These are phyloP conservation scores for Dillenia turbinata DNA, from an alignment of 164 flowering plant species.

Conservation along the genomic window DNA sequence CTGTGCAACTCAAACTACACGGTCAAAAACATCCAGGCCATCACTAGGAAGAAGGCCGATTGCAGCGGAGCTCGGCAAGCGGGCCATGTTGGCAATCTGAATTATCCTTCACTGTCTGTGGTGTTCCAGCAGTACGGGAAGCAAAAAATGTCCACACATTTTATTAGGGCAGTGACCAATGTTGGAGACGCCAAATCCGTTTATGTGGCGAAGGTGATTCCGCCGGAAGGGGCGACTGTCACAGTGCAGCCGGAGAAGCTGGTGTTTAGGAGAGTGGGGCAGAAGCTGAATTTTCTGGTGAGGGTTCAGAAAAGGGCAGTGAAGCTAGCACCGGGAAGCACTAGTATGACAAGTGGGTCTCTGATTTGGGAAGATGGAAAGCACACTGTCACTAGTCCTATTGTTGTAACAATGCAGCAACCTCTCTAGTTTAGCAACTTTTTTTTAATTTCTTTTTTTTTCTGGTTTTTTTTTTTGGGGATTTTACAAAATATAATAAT, in stretches of 20 bases:
- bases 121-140: slow-evolving; percentile 67
- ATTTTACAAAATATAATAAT: no score
- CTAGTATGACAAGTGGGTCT: slow-evolving; percentile 47
- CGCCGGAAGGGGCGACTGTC: slow-evolving; percentile 55
- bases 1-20: slow-evolving; percentile 83
- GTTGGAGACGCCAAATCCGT: slow-evolving; percentile 64
- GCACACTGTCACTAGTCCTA: slow-evolving; percentile 72
- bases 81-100: slow-evolving; percentile 77
- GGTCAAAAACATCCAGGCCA: slow-evolving; percentile 36
- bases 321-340: slow-evolving; percentile 60
- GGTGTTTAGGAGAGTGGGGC: slow-evolving; percentile 60
- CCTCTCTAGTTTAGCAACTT: slow-evolving; percentile 31
- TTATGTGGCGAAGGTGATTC: slow-evolving; percentile 40
- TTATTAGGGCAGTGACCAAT: slow-evolving; percentile 75
- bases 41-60: slow-evolving; percentile 56
- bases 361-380: slow-evolving; percentile 79
- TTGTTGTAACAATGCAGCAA: slow-evolving; percentile 79
- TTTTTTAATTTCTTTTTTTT: neutral
- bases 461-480: slow-evolving; percentile 5
- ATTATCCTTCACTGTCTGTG: slow-evolving; percentile 74
- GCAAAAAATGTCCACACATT: slow-evolving; percentile 64
- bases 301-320: slow-evolving; percentile 47
- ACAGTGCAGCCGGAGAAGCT: slow-evolving; percentile 68
- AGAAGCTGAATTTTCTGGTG: slow-evolving; percentile 65
- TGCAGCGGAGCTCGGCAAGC: slow-evolving; percentile 54